Evolutionary conservation across 305 asterid species (phyloP).

Genomic region (Coffea humblotiana): DNA sequence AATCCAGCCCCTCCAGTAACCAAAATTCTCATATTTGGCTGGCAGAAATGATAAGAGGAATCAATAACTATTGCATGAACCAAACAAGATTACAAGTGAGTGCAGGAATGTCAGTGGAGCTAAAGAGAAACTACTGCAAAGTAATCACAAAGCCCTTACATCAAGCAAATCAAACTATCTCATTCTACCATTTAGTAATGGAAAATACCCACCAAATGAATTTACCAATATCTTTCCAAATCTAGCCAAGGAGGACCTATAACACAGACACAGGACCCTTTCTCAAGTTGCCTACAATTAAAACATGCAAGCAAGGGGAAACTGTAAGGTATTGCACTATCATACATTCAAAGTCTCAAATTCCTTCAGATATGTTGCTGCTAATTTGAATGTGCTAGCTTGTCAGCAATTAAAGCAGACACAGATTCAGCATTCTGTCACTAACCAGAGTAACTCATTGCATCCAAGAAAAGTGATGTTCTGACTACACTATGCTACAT

Average conservation of each 20-base stretch:
- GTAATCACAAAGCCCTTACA: not conserved
- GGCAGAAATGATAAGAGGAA: not conserved
- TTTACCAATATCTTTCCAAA: not conserved
- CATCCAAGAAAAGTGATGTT: not conserved
- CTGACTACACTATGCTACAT: not conserved
- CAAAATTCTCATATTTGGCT: constrained; percentile 45
- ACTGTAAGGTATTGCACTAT: not conserved
- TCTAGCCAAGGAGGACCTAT: not conserved
- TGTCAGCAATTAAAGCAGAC: not conserved
- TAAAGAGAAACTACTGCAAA: not conserved
- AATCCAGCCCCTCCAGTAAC: constrained; percentile 48
- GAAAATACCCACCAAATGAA: not conserved
- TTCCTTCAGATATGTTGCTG: not conserved
- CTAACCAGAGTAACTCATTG: not conserved
- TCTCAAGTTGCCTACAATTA: not conserved
- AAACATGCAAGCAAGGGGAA: not conserved
- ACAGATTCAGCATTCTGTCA: not conserved
- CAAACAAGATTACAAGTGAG: not conserved
- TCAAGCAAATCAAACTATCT: not conserved
- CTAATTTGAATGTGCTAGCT: not conserved
- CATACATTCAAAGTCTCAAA: not conserved
- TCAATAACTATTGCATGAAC: not conserved
- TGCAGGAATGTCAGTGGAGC: not conserved
- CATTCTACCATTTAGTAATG: not conserved
- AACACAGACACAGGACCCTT: not conserved